Base-by-base conservation (phyloP, 805 yeast species). In the Blastobotrys robertii region DNA sequence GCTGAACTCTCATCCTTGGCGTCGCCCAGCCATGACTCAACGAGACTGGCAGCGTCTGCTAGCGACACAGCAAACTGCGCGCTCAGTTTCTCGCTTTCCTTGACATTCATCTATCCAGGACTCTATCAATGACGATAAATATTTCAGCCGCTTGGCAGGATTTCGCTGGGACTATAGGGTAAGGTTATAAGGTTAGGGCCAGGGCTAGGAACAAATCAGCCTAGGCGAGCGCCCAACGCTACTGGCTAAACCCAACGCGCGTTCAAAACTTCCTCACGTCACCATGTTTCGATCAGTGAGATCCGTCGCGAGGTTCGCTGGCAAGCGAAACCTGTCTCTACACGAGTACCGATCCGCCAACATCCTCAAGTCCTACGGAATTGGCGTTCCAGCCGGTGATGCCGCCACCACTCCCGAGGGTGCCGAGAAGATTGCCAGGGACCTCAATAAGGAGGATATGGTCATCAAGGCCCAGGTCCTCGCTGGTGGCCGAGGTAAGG, bases 401-500 rank as follows among this genome's bases (percentile, higher is more conserved):
- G 92, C 95, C 48, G 94, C 97, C 52, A 75, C 80, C 56, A 83
- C 95, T 40, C 80, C 95, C 39, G 82, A 83, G 58, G 94, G 82
- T 51, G 97, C 97, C 35, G 84, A 64, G 64, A 73, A 80, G 46
- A 79, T 81, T 42, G 97, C 97, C 54, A 75, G 80, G 68, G 67
- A 71, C 45, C 74, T 92, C 60, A 58, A 56, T 55, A 74, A 84
- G 52, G 79, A 80, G 59, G 94, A 84, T 57, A 72, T 92, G 67
- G 99, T 92, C 50, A 75, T 92, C 66, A 92, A 92, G 73, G 98
- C 98, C 49, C 99, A 92, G 72, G 97, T 96, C 39, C 76, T 92
- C 60, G 88, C 99, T 46, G 99, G 99, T 70, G 99, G 99, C 62
- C 81, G 99, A 70, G 99, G 99, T 69, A 92, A 92, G 68, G 99